Conservation (phyloP, 371 early-diverging fungal genomes). For the Mucor lusitanicus region DNA sequence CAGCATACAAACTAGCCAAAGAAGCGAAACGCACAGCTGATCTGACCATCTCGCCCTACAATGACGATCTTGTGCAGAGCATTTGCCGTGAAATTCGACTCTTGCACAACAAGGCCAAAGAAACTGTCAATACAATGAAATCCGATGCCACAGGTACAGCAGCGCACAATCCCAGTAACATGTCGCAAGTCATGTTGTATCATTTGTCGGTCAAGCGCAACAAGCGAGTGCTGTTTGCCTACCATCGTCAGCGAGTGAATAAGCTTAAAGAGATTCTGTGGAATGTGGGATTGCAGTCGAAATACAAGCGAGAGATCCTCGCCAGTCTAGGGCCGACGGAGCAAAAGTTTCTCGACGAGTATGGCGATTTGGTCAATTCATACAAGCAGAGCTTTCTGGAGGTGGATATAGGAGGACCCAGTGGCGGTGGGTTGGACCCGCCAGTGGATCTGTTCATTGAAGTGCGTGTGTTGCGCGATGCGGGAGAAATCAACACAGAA, state of each 20-base stretch:
- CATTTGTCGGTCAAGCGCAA: conserved; percentile 67
- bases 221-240: conserved; percentile 89
- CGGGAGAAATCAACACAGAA: conserved; percentile 88
- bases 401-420: conserved; percentile 75
- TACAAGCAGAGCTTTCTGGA: conserved; percentile 71
- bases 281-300: conserved; percentile 61
- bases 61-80: conserved; percentile 81
- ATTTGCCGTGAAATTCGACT: conserved; percentile 77
- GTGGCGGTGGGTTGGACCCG: conserved; percentile 74
- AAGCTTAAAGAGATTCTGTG: conserved; percentile 76
- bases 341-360: conserved; percentile 61
- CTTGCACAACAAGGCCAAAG: conserved; percentile 46
- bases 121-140: conserved; percentile 32
- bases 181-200: conserved; percentile 54
- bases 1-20: conserved; percentile 72
- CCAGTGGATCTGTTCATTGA: conserved; percentile 88
- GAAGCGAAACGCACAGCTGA: conserved; percentile 83
- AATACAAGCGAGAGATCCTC: conserved; percentile 42
- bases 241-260: conserved; percentile 76
- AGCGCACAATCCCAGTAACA: conserved; percentile 25
- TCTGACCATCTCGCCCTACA: conserved; percentile 73
- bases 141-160: not conserved
- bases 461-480: conserved; percentile 84
- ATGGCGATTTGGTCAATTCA: conserved; percentile 59
- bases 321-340: conserved; percentile 67